These are phyloP conservation scores for Zygotorulaspora chibaensis DNA, from an alignment of 805 yeast genomes.

Conservation along the genomic window DNA sequence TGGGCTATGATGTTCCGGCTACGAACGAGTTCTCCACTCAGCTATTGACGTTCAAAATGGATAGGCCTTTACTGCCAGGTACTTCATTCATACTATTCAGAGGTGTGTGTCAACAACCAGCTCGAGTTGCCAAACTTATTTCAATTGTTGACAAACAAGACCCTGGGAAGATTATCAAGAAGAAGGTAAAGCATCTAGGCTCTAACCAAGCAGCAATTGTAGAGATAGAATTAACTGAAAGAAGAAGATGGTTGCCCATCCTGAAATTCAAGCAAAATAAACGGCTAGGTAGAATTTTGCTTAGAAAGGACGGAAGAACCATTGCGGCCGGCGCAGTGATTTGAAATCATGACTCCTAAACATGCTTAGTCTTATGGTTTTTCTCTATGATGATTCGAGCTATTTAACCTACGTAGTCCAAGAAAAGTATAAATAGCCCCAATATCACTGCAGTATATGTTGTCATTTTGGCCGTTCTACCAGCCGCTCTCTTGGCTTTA, in stretches of 20 bases:
- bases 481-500: conserved; percentile 64
- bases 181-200: conserved; percentile 89
- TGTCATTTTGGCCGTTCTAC: conserved; percentile 54
- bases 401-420: conserved; percentile 45
- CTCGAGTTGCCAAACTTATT: conserved; percentile 50
- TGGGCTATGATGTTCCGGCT: conserved; percentile 44
- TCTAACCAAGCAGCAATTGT: conserved; percentile 96
- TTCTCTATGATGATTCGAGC: neutral
- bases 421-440: conserved; percentile 51
- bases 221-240: conserved; percentile 92
- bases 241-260: conserved; percentile 86
- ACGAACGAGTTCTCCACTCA: conserved; percentile 51
- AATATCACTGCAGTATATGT: conserved; percentile 51
- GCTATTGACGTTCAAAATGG: conserved; percentile 58
- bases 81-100: conserved; percentile 73
- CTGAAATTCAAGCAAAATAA: conserved; percentile 83
- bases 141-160: conserved; percentile 69
- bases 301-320: conserved; percentile 97
- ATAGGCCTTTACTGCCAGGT: conserved; percentile 74
- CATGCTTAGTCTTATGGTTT: neutral
- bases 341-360: conserved; percentile 36
- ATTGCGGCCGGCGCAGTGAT: conserved; percentile 96
- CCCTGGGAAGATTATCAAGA: conserved; percentile 79
- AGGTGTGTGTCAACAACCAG: conserved; percentile 69
- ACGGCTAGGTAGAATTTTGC: conserved; percentile 91